phyloP scores from a whole-genome alignment of 371 early-diverging fungal species.

The Cokeromyces recurvatus region DNA sequence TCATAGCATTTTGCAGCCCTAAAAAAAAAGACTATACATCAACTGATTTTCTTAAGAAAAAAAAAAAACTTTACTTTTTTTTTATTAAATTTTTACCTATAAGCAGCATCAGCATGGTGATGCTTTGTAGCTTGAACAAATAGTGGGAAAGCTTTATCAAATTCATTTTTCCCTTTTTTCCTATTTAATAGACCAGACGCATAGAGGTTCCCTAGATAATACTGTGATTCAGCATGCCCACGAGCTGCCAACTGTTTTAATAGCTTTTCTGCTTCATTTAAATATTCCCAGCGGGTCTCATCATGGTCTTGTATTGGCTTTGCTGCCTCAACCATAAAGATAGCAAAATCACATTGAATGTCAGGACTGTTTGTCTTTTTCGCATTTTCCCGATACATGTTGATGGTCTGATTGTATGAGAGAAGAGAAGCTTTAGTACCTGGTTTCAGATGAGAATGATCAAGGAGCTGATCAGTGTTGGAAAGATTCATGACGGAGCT shows the following conservation, averaged over 20 bases:
- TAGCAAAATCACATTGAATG: constrained; percentile 79
- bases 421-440: constrained; percentile 63
- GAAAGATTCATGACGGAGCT: constrained; percentile 33
- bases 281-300: constrained; percentile 50
- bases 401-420: constrained; percentile 63
- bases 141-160: constrained; percentile 66
- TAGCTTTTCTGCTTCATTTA: constrained; percentile 60
- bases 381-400: constrained; percentile 77
- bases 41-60: background rate
- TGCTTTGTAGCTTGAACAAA: constrained; percentile 69
- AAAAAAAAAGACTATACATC: background rate
- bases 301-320: constrained; percentile 54
- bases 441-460: constrained; percentile 63
- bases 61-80: too few species aligned
- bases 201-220: constrained; percentile 61
- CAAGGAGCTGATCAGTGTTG: constrained; percentile 46
- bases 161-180: constrained; percentile 62
- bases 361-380: constrained; percentile 79
- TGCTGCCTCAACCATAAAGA: constrained; percentile 69
- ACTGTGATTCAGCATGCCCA: constrained; percentile 65
- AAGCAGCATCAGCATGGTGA: constrained; percentile 67
- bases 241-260: constrained; percentile 55
- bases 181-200: constrained; percentile 55
- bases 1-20: constrained; percentile 71
- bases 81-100: too few species aligned